Conservation (phyloP, 495 filamentous ascomycete species). For the Hypoxylon crocopeplum region DNA sequence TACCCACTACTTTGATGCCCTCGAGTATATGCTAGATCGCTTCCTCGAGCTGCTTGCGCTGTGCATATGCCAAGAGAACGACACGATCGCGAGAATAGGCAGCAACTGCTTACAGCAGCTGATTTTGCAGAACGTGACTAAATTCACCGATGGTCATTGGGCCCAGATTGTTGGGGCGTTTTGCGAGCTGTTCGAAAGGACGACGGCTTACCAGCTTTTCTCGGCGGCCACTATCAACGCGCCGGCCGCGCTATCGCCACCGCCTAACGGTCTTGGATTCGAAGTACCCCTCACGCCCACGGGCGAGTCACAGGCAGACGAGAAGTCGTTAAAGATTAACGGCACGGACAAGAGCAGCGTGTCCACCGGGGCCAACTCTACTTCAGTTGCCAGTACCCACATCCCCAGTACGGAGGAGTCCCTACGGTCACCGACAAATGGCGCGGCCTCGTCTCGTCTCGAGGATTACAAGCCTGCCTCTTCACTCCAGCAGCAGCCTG, state of each 20-base stretch:
- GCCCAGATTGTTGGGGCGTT: conserved; percentile 92
- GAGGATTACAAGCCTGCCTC: conserved; percentile 88
- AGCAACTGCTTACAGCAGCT: conserved; percentile 97
- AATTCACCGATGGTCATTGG: conserved; percentile 89
- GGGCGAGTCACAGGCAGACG: conserved; percentile 51
- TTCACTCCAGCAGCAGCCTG: conserved; percentile 79
- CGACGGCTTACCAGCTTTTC: conserved; percentile 93
- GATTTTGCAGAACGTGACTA: conserved; percentile 92
- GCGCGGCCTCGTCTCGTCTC: conserved; percentile 57
- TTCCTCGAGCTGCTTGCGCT: conserved; percentile 92
- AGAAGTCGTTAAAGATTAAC: conserved; percentile 69
- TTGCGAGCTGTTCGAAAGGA: conserved; percentile 91
- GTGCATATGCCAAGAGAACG: conserved; percentile 99
- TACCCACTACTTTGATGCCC: conserved; percentile 94
- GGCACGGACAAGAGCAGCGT: conserved; percentile 52
- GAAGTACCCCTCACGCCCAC: conserved; percentile 49
- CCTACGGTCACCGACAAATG: conserved; percentile 41
- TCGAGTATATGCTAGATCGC: conserved; percentile 96
- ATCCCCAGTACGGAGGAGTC: conserved; percentile 43
- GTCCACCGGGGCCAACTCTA: conserved; percentile 31
- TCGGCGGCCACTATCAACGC: conserved; percentile 74
- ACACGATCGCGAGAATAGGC: conserved; percentile 96
- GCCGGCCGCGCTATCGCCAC: conserved; percentile 51
- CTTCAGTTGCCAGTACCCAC: conserved; percentile 19
- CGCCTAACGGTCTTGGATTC: conserved; percentile 53